These are phyloP conservation scores for Neonectria magnoliae DNA, from an alignment of 2,329 filamentous ascomycete genomes.

Conservation along the genomic window DNA sequence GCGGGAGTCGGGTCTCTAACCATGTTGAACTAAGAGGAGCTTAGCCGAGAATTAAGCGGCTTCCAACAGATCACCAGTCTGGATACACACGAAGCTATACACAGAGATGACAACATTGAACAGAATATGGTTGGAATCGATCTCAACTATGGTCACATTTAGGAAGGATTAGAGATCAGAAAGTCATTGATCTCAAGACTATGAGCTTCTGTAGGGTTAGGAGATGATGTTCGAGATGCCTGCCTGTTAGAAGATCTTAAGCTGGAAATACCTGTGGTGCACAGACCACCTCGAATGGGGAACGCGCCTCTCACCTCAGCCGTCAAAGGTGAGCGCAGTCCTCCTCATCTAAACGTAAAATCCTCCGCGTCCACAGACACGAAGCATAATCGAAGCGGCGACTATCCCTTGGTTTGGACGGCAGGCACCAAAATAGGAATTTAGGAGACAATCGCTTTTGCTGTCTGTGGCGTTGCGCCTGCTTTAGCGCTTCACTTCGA, in stretches of 20 bases:
- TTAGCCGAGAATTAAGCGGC: slow-evolving; percentile 43
- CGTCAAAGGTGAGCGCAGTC: neutral
- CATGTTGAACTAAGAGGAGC: slow-evolving; percentile 2
- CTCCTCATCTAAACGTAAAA: neutral
- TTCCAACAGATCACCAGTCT: neutral
- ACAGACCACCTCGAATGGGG: slow-evolving; percentile 3
- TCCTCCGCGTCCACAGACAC: neutral
- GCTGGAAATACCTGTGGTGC: neutral
- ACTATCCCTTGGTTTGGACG: neutral
- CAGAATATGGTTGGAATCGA: neutral
- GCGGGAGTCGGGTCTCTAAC: slow-evolving; percentile 28
- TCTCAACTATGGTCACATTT: too few relatives aligned
- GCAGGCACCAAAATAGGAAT: neutral
- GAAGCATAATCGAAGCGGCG: neutral
- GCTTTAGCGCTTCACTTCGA: neutral
- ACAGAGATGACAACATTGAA: neutral
- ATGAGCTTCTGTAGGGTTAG: neutral
- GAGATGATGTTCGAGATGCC: neutral
- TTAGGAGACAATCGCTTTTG: neutral
- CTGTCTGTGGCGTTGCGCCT: too few relatives aligned
- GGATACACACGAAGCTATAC: too few relatives aligned
- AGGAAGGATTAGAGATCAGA: neutral
- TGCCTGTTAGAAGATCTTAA: too few relatives aligned
- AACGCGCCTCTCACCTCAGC: slow-evolving; percentile 5
- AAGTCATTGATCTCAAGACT: neutral